Conservation (phyloP, 2,329 filamentous ascomycete species). For the Aureobasidium zeae region DNA sequence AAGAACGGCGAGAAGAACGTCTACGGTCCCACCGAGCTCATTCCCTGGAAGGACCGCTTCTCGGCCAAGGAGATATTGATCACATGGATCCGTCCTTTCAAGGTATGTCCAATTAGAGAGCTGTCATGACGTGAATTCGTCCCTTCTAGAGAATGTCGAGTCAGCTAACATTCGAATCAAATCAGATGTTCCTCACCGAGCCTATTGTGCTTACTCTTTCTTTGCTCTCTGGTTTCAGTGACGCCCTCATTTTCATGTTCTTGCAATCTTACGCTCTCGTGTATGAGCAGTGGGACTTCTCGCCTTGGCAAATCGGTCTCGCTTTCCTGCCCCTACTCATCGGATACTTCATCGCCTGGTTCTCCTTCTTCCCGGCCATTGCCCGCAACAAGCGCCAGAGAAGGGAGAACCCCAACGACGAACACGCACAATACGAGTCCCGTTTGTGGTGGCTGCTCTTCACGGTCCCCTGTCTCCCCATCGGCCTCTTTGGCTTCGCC, state of each 20-base stretch:
- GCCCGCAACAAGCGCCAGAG: slow-evolving; percentile 45
- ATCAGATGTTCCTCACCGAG: slow-evolving; percentile 69
- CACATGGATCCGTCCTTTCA: slow-evolving; percentile 59
- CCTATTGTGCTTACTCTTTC: slow-evolving; percentile 65
- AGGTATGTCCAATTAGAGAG: too few species aligned
- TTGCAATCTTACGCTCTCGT: slow-evolving; percentile 64
- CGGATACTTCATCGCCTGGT: slow-evolving; percentile 57
- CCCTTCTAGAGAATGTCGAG: too few species aligned
- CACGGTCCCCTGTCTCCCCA: slow-evolving; percentile 52
- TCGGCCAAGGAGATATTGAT: slow-evolving; percentile 37
- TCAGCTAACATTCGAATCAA: too few species aligned
- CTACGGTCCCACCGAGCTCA: slow-evolving; percentile 68
- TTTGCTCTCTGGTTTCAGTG: slow-evolving; percentile 63
- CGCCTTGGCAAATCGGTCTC: slow-evolving; percentile 49
- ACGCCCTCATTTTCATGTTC: slow-evolving; percentile 73
- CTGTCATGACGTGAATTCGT: too few species aligned
- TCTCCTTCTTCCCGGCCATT: slow-evolving; percentile 48
- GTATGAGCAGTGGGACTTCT: slow-evolving; percentile 59
- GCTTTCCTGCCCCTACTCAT: slow-evolving; percentile 59
- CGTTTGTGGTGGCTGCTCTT: slow-evolving; percentile 60
- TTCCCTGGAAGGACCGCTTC: slow-evolving; percentile 34
- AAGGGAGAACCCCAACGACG: slow-evolving; percentile 38
- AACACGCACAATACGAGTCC: slow-evolving; percentile 53
- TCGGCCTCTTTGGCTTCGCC: slow-evolving; percentile 64
- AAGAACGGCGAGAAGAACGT: slow-evolving; percentile 52